phyloP scores from a whole-genome alignment of 495 filamentous ascomycete genomes.

The Neurospora sp. region DNA sequence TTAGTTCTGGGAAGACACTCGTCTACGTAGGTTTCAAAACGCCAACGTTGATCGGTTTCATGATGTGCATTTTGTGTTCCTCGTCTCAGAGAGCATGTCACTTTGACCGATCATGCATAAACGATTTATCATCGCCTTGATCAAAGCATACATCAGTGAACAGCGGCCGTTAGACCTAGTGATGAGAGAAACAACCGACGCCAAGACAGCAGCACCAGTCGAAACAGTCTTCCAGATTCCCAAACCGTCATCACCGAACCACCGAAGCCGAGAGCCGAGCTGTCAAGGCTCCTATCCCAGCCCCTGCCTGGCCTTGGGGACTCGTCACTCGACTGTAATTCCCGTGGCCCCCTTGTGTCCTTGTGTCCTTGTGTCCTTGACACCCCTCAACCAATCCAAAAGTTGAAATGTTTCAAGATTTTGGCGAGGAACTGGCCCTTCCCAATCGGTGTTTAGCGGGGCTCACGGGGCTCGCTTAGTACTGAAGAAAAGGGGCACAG shows the following conservation, averaged over 20 bases:
- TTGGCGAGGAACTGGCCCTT: neutral
- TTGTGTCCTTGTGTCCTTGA: neutral
- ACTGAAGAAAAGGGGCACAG: neutral
- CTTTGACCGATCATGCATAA: neutral
- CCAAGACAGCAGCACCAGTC: neutral
- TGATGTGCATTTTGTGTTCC: neutral
- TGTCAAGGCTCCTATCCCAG: neutral
- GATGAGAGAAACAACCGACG: neutral
- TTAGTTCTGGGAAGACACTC: neutral
- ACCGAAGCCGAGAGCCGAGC: neutral
- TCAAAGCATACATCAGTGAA: neutral
- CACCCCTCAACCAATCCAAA: neutral
- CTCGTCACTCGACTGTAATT: neutral
- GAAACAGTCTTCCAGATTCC: neutral
- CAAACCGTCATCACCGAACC: neutral
- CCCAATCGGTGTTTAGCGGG: neutral
- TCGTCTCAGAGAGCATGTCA: neutral
- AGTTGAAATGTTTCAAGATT: neutral
- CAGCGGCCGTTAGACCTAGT: neutral
- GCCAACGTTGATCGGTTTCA: neutral
- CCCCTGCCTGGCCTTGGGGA: neutral
- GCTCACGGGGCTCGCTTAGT: neutral
- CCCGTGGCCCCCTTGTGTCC: neutral
- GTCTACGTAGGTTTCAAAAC: neutral
- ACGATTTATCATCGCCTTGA: neutral